Base-by-base conservation (phyloP, 2,329 filamentous ascomycete species). In the Fusarium kyushuense region DNA sequence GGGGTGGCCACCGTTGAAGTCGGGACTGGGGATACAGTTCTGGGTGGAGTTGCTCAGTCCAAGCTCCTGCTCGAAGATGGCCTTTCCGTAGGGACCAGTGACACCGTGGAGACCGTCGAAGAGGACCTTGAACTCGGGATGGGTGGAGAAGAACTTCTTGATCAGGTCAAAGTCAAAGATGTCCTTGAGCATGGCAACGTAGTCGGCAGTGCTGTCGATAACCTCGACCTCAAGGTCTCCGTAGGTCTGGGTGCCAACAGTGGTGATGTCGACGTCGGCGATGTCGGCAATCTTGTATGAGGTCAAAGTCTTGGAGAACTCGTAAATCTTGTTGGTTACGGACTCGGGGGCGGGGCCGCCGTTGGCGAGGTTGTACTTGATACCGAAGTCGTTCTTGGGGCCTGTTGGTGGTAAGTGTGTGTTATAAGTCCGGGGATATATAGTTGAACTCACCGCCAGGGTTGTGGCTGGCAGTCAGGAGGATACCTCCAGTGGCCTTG, bases 361-460 rank as follows among this genome's bases (percentile, higher is more conserved):
- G 77, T 99, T 98, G 79, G 93, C 86, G 62, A 99, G 86, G 86
- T 99, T 99, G 88, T 99, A 99, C 85, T 99, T 99, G 90, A 99
- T 99, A 74, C 96, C 96, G 76, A 99, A 99, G 82, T 99, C 96
- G 79, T 96, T 92, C 74, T 89, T 91, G 66, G 96, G 96, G 52
- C 94, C 93, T 97, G 73, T 42, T 5, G 14, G 30, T 55, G 59
- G 56, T 52, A 35, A 58, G 41, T 21, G 13, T 30, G 14, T 21
- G 19, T 32, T 27, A 35, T 35, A 36, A 8, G 21, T 8, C 30
- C 10, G 19, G 33, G 23, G 21, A 23, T 40, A 32, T 13, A 19
- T 23, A 17, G 17, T 42, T 42, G 27, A 43, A 74, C 90, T 80
- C 84, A 95, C 95, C 96, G 80, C 96, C 96, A 64, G 96, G 94